Percentiles rank a stretch among this genome's conserved stretches.
Conservation (phyloP, 495 filamentous ascomycete species). For the Tuber magnatum region DNA sequence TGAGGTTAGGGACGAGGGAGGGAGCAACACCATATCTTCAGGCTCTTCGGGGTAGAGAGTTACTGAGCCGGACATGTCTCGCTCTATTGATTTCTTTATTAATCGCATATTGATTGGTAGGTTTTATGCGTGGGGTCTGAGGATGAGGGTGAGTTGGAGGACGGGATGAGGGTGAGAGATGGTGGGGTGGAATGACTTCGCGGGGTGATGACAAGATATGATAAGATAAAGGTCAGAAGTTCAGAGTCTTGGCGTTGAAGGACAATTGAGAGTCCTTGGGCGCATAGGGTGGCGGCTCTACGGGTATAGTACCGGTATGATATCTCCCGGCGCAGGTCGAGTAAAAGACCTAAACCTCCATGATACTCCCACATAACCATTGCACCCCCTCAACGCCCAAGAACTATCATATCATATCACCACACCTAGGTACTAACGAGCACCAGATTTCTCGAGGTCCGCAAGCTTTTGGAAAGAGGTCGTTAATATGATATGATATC, state of each 20-base stretch:
- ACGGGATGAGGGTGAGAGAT: background rate
- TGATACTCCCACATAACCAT: background rate
- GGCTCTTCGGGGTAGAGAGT: constrained; percentile 82
- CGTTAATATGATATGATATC: too few species aligned
- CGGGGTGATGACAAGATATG: constrained; percentile 14
- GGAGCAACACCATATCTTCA: constrained; percentile 76
- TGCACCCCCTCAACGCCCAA: background rate
- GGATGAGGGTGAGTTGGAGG: background rate
- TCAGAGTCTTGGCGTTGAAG: background rate
- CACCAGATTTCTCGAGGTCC: background rate
- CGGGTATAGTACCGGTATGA: too few species aligned
- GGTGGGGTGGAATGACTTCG: constrained; percentile 6
- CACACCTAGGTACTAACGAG: background rate
- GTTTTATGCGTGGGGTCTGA: background rate
- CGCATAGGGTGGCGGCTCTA: too few species aligned
- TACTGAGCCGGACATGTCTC: constrained; percentile 52
- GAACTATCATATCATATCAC: background rate
- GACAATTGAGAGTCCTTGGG: background rate
- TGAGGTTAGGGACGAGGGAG: constrained; percentile 7
- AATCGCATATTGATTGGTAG: constrained; percentile 18
- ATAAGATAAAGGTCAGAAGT: background rate
- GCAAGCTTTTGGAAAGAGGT: background rate
- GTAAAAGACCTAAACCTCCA: background rate
- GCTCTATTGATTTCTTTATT: constrained; percentile 30
- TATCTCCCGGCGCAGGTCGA: too few species aligned